These are phyloP conservation scores for Hypholoma fasciculare DNA, from an alignment of 768 basidiomycete genomes.

Conservation along the genomic window DNA sequence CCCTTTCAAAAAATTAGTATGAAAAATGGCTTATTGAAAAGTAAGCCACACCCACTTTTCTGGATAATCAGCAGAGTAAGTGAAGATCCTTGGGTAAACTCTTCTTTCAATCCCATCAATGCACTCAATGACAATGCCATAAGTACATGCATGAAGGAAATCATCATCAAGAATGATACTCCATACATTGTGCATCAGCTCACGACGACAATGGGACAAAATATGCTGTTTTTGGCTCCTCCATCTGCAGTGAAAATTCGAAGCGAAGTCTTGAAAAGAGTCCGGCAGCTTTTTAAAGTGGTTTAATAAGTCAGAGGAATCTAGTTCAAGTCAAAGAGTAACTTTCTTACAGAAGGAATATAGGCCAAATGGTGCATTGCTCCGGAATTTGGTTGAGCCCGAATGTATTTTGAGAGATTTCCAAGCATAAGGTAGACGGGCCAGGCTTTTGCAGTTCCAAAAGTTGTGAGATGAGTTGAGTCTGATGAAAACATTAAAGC, in stretches of 20 bases:
- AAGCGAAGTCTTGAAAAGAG: conserved; percentile 22
- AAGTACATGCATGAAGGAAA: conserved; percentile 24
- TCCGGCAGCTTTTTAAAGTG: conserved; percentile 24
- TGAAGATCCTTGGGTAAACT: conserved; percentile 32
- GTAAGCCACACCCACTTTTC: conserved; percentile 31
- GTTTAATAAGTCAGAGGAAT: conserved; percentile 12
- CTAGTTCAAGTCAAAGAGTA: background rate
- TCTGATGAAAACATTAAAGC: conserved; percentile 27
- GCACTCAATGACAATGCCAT: conserved; percentile 35
- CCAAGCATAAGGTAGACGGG: conserved; percentile 41
- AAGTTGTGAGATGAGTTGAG: conserved; percentile 25
- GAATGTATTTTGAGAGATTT: conserved; percentile 40
- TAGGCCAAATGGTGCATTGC: conserved; percentile 42
- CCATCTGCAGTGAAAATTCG: conserved; percentile 10
- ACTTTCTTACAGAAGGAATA: conserved; percentile 34
- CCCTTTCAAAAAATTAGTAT: conserved; percentile 10
- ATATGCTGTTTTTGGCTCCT: conserved; percentile 15
- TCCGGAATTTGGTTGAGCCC: conserved; percentile 25
- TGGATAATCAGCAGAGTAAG: conserved; percentile 39
- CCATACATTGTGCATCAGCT: conserved; percentile 19
- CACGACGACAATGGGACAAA: conserved; percentile 20
- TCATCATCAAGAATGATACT: conserved; percentile 12
- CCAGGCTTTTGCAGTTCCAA: conserved; percentile 35
- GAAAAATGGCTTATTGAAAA: background rate
- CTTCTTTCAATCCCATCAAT: conserved; percentile 28